Percentiles rank a stretch among this genome's conserved stretches.
Evolutionary conservation across 495 filamentous ascomycete species (phyloP).

Genomic region (Hypoxylon fragiforme): DNA sequence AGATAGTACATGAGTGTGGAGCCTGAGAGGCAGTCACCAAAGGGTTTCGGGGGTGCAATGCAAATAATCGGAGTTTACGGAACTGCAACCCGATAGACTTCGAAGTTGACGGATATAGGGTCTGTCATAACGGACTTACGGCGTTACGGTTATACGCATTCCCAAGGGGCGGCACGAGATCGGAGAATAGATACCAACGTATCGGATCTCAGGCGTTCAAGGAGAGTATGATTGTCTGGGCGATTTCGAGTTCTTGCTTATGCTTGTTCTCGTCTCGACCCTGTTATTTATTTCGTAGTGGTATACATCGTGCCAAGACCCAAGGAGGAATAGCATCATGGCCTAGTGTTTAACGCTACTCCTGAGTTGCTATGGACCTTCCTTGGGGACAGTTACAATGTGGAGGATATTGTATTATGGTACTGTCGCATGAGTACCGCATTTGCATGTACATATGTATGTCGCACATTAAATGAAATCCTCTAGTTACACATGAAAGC

Average conservation of each 20-base stretch:
- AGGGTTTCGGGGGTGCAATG: constrained; percentile 1
- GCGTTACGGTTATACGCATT: constrained; percentile 24
- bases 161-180: constrained; percentile 9
- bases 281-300: too few relatives aligned
- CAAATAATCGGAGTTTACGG: constrained; percentile 15
- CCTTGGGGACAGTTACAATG: too few relatives aligned
- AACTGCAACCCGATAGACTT: background rate
- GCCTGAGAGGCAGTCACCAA: too few relatives aligned
- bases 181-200: constrained; percentile 19
- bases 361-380: too few relatives aligned
- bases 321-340: background rate
- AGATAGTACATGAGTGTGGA: too few relatives aligned
- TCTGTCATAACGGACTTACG: constrained; percentile 15
- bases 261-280: background rate
- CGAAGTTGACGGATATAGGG: constrained; percentile 7
- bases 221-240: constrained; percentile 7
- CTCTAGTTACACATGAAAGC: background rate
- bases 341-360: background rate
- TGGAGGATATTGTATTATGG: background rate
- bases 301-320: background rate
- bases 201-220: constrained; percentile 23
- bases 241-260: constrained; percentile 1
- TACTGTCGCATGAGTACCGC: background rate
- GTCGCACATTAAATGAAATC: background rate
- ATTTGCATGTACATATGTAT: constrained; percentile 13